Percentiles rank a stretch among this genome's conserved stretches.
Conservation (phyloP, 371 early-diverging fungal species). For the Syncephalastrum monosporum region DNA sequence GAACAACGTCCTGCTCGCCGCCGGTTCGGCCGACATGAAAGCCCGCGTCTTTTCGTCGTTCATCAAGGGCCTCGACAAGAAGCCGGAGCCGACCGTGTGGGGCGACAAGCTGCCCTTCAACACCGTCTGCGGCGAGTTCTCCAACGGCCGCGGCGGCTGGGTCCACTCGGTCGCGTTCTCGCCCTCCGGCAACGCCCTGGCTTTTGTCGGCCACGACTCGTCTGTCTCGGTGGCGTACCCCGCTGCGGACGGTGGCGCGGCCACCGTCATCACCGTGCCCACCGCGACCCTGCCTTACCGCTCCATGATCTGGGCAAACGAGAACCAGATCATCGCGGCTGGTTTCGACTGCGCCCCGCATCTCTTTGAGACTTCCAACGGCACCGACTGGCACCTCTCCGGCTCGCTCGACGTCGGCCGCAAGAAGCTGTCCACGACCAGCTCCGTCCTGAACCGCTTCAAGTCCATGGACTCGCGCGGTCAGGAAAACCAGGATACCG, state of each 20-base stretch:
- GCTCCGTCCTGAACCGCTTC: slow-evolving; percentile 85
- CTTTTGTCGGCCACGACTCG: slow-evolving; percentile 89
- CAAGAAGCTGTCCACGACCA: slow-evolving; percentile 51
- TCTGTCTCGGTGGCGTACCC: slow-evolving; percentile 75
- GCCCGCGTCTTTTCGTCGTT: slow-evolving; percentile 95
- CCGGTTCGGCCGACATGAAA: slow-evolving; percentile 94
- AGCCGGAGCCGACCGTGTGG: slow-evolving; percentile 85
- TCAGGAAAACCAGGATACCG: slow-evolving; percentile 69
- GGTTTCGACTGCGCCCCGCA: slow-evolving; percentile 95
- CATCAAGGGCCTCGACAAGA: slow-evolving; percentile 93
- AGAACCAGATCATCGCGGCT: slow-evolving; percentile 77
- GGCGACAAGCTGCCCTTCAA: slow-evolving; percentile 94
- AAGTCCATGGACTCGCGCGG: slow-evolving; percentile 91
- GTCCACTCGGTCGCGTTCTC: slow-evolving; percentile 92
- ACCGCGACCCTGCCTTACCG: slow-evolving; percentile 76
- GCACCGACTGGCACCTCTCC: slow-evolving; percentile 68
- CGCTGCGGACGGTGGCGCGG: slow-evolving; percentile 56
- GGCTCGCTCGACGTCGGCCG: slow-evolving; percentile 77
- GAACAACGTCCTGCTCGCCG: slow-evolving; percentile 91
- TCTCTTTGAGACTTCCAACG: slow-evolving; percentile 62
- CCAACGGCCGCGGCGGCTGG: slow-evolving; percentile 85
- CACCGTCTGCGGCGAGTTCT: slow-evolving; percentile 90
- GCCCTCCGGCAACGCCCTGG: slow-evolving; percentile 88
- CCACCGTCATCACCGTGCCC: slow-evolving; percentile 54
- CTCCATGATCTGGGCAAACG: slow-evolving; percentile 77